Evolutionary conservation across 164 flowering plant genomes (phyloP), one percentile per base, ranked within the genome.

Genomic region (Sedum album): DNA sequence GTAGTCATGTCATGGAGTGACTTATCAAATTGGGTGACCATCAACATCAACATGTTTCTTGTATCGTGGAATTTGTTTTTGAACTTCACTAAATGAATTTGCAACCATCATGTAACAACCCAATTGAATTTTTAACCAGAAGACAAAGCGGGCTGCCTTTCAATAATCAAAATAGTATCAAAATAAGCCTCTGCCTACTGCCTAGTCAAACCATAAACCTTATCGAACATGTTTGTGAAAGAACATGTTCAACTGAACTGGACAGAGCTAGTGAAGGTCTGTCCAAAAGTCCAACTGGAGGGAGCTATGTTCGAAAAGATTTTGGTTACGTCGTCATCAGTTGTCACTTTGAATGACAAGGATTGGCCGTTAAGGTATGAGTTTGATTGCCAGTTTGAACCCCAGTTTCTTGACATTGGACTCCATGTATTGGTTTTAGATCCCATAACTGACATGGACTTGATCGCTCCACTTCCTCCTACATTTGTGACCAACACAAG

Each of bases 361-460:
- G 96, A 68, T 71, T 93, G 94, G 15, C 91, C 95, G 63, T 84
- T 79, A 8, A 91, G 86, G 60, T 83, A 84, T 2, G 88, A 48
- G 41, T 83, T 85, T n/a, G 96, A 86, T 61, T 91, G 97, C 97
- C 97, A 93, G 68, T 88, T 89, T 26, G 96, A 87, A 33, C 97
- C 97, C 98, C 98, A 91, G 60, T 93, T 93, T 76, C 95, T 85
- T 0, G 97, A 86, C 98, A 93, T 82, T 3, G 84, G 57, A 77
- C 79, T 63, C 98, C 98, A 93, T 0, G 60, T 25, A 0, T 68
- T 76, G 0, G 88, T 81, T n/a, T 68, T 69, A 0, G 96, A 81
- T 18, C 98, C 93, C 72, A 82, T 89, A 70, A 93, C 82, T 9
- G 76, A 78, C 11, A 79, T 87, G 0, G 94, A 80, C 67, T 73